Evolutionary conservation across 2,329 filamentous ascomycete genomes (phyloP).

Genomic region (Basipetospora chlamydospora): DNA sequence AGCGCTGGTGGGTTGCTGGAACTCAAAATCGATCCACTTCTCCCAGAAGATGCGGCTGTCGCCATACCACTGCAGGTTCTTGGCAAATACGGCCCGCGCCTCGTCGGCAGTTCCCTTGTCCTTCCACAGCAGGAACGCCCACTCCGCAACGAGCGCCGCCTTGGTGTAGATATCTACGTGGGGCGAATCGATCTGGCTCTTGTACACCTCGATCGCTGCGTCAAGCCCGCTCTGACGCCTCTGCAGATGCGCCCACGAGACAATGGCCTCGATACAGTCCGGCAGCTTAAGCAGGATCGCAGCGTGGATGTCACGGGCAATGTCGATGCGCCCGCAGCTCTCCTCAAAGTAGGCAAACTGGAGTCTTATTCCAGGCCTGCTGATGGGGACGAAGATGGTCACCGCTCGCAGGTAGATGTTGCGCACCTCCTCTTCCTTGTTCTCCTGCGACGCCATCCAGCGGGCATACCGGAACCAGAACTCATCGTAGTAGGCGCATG

Average conservation of each 20-base stretch:
- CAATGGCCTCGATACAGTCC: constrained; percentile 72
- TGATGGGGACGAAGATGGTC: constrained; percentile 74
- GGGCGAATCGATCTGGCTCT: constrained; percentile 61
- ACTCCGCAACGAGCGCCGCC: constrained; percentile 75
- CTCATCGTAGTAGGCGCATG: constrained; percentile 88
- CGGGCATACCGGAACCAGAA: constrained; percentile 96
- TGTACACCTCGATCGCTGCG: constrained; percentile 71
- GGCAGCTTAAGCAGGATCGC: constrained; percentile 65
- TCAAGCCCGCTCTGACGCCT: constrained; percentile 73
- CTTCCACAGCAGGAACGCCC: constrained; percentile 79
- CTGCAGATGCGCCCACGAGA: constrained; percentile 75
- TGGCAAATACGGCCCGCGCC: constrained; percentile 68
- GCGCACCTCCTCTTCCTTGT: constrained; percentile 75
- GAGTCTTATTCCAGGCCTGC: constrained; percentile 66
- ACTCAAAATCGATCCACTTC: constrained; percentile 77
- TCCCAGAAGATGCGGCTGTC: constrained; percentile 84
- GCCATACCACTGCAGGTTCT: constrained; percentile 70
- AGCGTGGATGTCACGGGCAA: constrained; percentile 73
- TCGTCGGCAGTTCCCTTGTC: constrained; percentile 67
- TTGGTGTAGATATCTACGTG: constrained; percentile 66
- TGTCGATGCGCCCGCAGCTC: constrained; percentile 57
- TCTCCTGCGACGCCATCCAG: constrained; percentile 72
- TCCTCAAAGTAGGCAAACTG: constrained; percentile 96
- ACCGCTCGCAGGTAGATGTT: constrained; percentile 84
- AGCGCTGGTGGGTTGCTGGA: constrained; percentile 59